phyloP scores from a whole-genome alignment of 208 protist species.

The Borovskyia barvae region DNA sequence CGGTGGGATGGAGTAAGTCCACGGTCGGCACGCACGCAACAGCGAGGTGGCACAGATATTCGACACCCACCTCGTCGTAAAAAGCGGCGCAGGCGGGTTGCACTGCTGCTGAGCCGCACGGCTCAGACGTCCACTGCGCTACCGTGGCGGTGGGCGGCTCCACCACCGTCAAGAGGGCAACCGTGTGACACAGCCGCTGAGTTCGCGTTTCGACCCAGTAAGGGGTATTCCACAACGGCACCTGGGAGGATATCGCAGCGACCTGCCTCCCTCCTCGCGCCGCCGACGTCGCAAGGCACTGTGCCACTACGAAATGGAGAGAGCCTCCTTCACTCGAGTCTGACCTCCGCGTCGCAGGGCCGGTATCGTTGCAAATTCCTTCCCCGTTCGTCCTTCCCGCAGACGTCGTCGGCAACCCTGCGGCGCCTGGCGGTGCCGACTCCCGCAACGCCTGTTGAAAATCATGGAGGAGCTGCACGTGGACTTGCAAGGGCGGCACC shows the following conservation, averaged over 20 bases:
- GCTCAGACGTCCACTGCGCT: background rate
- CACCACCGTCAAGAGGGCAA: background rate
- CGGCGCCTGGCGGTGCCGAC: no score
- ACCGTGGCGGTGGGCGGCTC: background rate
- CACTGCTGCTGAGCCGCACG: background rate
- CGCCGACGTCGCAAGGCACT: background rate
- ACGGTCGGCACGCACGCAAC: background rate
- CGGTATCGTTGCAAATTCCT: no score
- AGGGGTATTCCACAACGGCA: background rate
- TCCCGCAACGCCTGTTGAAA: no score
- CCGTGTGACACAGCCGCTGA: constrained; percentile 3
- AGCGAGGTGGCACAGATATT: constrained; percentile 15
- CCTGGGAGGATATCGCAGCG: background rate
- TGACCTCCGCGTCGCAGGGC: background rate
- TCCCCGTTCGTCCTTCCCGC: no score
- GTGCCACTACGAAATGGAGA: background rate
- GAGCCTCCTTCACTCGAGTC: background rate
- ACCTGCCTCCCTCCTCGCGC: background rate
- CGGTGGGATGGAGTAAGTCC: background rate
- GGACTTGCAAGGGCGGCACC: no score
- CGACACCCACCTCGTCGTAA: constrained; percentile 8
- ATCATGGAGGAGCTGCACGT: no score
- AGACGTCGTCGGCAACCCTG: no score
- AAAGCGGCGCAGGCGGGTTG: background rate
- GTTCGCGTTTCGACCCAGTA: background rate